Conservation (phyloP, 768 basidiomycete genomes). For the Hydnum rufescens region DNA sequence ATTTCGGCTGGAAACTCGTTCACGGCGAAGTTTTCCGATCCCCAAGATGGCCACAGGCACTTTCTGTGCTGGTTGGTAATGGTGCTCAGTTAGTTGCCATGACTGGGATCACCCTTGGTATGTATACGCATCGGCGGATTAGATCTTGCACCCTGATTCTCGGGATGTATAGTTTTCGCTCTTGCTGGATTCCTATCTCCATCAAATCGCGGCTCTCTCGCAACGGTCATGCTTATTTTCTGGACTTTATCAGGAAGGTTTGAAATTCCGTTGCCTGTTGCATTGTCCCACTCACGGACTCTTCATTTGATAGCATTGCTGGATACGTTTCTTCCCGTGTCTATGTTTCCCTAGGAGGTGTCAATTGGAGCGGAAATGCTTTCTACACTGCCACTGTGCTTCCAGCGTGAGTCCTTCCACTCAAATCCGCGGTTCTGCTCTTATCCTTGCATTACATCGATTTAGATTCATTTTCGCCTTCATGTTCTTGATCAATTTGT, state of each 20-base stretch:
- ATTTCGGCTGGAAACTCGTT: constrained; percentile 96
- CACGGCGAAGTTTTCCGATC: constrained; percentile 91
- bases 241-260: constrained; percentile 88
- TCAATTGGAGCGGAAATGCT: constrained; percentile 57
- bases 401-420: constrained; percentile 42
- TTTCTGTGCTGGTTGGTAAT: constrained; percentile 81
- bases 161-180: constrained; percentile 47
- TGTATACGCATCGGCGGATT: constrained; percentile 4
- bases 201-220: constrained; percentile 83
- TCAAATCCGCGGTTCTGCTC: neutral
- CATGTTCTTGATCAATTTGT: constrained; percentile 80
- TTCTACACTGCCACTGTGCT: constrained; percentile 77
- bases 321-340: constrained; percentile 77
- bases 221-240: constrained; percentile 83
- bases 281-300: constrained; percentile 2
- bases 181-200: constrained; percentile 86
- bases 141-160: neutral
- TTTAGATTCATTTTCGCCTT: constrained; percentile 58
- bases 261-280: constrained; percentile 11
- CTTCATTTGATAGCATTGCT: constrained; percentile 37
- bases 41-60: constrained; percentile 51
- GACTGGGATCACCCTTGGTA: constrained; percentile 73
- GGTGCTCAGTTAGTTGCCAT: constrained; percentile 72
- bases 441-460: too few relatives aligned
- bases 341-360: constrained; percentile 63